These are phyloP conservation scores for Rhizopogon parksii DNA, from an alignment of 1,284 basidiomycete species.

Conservation along the genomic window DNA sequence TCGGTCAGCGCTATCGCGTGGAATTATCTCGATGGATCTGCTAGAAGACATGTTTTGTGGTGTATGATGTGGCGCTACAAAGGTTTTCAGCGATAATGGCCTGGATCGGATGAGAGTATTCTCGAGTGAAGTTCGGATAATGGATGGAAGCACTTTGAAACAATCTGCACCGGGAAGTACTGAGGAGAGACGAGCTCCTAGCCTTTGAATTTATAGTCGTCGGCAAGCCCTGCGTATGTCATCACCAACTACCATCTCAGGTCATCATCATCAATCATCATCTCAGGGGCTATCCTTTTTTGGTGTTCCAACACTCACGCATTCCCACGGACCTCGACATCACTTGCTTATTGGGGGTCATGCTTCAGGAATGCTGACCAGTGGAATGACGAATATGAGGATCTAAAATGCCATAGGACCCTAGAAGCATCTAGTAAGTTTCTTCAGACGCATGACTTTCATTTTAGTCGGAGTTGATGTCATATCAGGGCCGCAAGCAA, in stretches of 20 bases:
- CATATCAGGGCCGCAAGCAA: too few relatives aligned
- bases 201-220: slow-evolving; percentile 16
- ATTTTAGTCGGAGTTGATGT: neutral
- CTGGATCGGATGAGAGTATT: slow-evolving; percentile 5
- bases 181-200: neutral
- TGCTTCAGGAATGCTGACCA: neutral
- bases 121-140: neutral
- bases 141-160: slow-evolving; percentile 9
- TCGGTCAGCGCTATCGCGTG: slow-evolving; percentile 59
- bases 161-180: neutral
- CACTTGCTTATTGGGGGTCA: neutral
- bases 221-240: neutral
- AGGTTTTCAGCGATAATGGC: neutral
- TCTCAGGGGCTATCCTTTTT: slow-evolving; percentile 18
- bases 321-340: slow-evolving; percentile 14
- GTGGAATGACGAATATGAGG: neutral
- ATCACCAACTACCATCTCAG: too few relatives aligned
- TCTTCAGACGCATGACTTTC: neutral
- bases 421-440: too few relatives aligned
- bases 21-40: slow-evolving; percentile 36
- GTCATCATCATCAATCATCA: slow-evolving; percentile 12
- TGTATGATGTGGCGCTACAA: neutral
- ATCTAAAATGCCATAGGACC: neutral
- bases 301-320: slow-evolving; percentile 19
- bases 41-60: slow-evolving; percentile 12